Evolutionary conservation across 2,329 filamentous ascomycete genomes (phyloP), one percentile per base, ranked within the genome.

Genomic region (Seiridium unicorne): DNA sequence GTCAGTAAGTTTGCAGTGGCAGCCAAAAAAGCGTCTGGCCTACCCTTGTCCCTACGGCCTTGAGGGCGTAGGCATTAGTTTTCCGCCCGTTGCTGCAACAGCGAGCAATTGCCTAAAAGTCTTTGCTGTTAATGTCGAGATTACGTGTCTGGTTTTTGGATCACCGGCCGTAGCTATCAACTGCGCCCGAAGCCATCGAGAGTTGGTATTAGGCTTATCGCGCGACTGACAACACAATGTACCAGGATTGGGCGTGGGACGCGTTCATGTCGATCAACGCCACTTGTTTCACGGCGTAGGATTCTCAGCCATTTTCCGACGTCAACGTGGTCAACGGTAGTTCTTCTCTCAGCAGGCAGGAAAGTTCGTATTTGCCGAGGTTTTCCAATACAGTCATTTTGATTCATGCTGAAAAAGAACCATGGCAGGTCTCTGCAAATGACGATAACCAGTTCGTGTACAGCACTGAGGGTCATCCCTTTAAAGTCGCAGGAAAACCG

Each of bases 331-430:
- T 69, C 3, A 80, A 79, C 36, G 91, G 90, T 7, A 89, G 89
- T 1, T 74, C 76, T 0, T 86, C 83, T 60, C 73, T 75, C 46
- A 85, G 96, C 72, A 88, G 89, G 72, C 90, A 93, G 80, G 91
- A 96, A 76, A 93, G 89, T 68, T 96, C 77, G 88, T 90, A 79
- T 92, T 96, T 73, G 92, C 92, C 0, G 92, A 96, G 78, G 89
- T 93, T 63, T 72, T 96, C 73, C 96, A 96, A 81, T 96, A 96
- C 73, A 79, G 84, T 60, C 96, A 91, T 75, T 72, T 96, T n/a
- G 67, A 90, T 91, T 61, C 86, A 87, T 69, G 81, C 84, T 0
- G 78, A 75, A 62, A 89, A 91, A 36, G 85, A 80, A 3, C 70
- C 73, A 4, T 81, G 80, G 67, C 82, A 85, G 70, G 73, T 84